A percentile compares a stretch with the other conserved stretches of the same genome.
phyloP scores from a whole-genome alignment of 768 basidiomycete genomes.

The Tylopilus felleus region DNA sequence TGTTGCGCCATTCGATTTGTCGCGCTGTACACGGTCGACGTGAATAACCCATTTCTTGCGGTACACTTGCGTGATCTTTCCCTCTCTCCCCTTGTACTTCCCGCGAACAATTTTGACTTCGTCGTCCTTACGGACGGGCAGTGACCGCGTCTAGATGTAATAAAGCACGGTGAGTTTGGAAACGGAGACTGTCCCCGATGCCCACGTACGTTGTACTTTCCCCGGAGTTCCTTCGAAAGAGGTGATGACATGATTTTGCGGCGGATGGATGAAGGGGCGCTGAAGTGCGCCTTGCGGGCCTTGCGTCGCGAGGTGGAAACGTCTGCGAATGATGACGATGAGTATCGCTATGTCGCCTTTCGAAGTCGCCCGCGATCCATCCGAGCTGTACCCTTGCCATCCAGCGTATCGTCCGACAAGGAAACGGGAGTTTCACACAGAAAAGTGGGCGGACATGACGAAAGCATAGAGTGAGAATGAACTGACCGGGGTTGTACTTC shows the following conservation, averaged over 20 bases:
- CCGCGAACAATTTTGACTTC: slow-evolving; percentile 96
- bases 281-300: slow-evolving; percentile 97
- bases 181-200: background rate
- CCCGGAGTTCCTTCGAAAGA: slow-evolving; percentile 91
- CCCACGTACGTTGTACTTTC: slow-evolving; percentile 79
- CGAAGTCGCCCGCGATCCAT: slow-evolving; percentile 35
- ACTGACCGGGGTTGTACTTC: slow-evolving; percentile 85
- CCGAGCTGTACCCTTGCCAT: slow-evolving; percentile 42
- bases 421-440: slow-evolving; percentile 23
- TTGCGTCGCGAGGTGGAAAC: slow-evolving; percentile 95
- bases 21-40: slow-evolving; percentile 95
- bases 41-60: slow-evolving; percentile 99
- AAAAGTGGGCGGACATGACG: slow-evolving; percentile 16
- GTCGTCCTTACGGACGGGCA: slow-evolving; percentile 97
- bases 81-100: slow-evolving; percentile 98
- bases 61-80: slow-evolving; percentile 96
- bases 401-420: slow-evolving; percentile 46
- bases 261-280: slow-evolving; percentile 89
- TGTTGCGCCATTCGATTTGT: slow-evolving; percentile 95
- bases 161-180: background rate
- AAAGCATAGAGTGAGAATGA: slow-evolving; percentile 16
- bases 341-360: slow-evolving; percentile 26
- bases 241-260: slow-evolving; percentile 98
- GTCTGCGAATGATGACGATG: slow-evolving; percentile 47
- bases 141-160: slow-evolving; percentile 66